Evolutionary conservation across 2,329 filamentous ascomycete genomes (phyloP).

Genomic region (Aphanoascus verrucosus): DNA sequence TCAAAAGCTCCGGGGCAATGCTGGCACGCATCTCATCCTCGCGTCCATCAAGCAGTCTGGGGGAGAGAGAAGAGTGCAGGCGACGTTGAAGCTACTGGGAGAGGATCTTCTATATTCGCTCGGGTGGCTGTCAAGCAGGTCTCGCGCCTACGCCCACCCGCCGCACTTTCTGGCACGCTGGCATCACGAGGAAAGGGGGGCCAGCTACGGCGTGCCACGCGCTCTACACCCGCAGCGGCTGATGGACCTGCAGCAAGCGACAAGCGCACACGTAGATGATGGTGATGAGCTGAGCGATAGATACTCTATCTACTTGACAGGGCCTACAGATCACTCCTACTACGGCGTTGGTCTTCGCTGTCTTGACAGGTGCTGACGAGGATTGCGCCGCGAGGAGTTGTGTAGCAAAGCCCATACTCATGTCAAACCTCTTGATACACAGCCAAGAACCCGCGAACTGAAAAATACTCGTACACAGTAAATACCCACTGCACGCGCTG

Average conservation of each 20-base stretch:
- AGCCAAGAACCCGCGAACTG: constrained; percentile 3
- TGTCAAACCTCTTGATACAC: constrained; percentile 8
- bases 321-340: no score
- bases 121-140: constrained; percentile 13
- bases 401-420: not conserved
- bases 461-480: not conserved
- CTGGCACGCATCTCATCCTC: constrained; percentile 1
- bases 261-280: not conserved
- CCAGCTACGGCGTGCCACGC: not conserved
- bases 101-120: constrained; percentile 6
- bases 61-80: not conserved
- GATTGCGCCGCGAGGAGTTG: not conserved
- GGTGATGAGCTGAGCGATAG: not conserved
- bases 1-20: not conserved
- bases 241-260: not conserved
- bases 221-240: no score
- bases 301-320: not conserved
- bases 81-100: not conserved
- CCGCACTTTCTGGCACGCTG: constrained; percentile 14
- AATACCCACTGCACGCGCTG: no score
- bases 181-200: constrained; percentile 12
- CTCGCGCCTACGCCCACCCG: constrained; percentile 11
- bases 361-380: not conserved
- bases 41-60: not conserved
- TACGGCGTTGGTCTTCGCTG: not conserved